These are phyloP conservation scores for Trichosporon faecale DNA, from an alignment of 1,284 basidiomycete genomes.

Conservation along the genomic window DNA sequence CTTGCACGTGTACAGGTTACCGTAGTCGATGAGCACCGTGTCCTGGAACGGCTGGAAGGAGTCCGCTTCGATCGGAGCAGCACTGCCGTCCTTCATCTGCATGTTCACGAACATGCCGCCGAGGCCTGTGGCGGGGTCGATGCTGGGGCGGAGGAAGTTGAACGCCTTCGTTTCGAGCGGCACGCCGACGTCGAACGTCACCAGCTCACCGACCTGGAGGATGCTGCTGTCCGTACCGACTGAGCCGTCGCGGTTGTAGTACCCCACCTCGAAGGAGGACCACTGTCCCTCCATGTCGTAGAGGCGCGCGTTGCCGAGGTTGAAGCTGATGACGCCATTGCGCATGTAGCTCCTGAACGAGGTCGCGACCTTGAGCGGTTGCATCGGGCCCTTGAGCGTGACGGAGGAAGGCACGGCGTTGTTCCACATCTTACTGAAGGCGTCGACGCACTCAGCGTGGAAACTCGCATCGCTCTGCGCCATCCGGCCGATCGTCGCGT, in stretches of 20 bases:
- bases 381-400: conserved; percentile 13
- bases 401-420: conserved; percentile 16
- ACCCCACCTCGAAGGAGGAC: conserved; percentile 11
- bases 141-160: not conserved
- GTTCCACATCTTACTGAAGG: conserved; percentile 13
- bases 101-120: conserved; percentile 8
- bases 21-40: conserved; percentile 20
- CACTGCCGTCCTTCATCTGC: conserved; percentile 17
- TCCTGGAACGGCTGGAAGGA: conserved; percentile 16
- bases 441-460: conserved; percentile 14
- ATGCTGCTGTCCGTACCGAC: conserved; percentile 8
- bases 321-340: conserved; percentile 1
- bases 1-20: conserved; percentile 16
- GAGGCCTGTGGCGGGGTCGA: conserved; percentile 1
- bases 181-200: conserved; percentile 18
- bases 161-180: conserved; percentile 17
- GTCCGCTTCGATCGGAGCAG: not conserved
- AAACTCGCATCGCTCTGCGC: conserved; percentile 13
- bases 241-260: conserved; percentile 13
- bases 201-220: not conserved
- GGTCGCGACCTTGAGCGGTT: conserved; percentile 11
- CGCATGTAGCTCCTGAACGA: conserved; percentile 7
- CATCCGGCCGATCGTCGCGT: conserved; percentile 15
- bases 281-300: conserved; percentile 15
- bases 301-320: conserved; percentile 11